Percentiles rank a stretch among this genome's conserved stretches.
Conservation (phyloP, 1,284 basidiomycete species). For the Anthracocystis panici-leucophaei region DNA sequence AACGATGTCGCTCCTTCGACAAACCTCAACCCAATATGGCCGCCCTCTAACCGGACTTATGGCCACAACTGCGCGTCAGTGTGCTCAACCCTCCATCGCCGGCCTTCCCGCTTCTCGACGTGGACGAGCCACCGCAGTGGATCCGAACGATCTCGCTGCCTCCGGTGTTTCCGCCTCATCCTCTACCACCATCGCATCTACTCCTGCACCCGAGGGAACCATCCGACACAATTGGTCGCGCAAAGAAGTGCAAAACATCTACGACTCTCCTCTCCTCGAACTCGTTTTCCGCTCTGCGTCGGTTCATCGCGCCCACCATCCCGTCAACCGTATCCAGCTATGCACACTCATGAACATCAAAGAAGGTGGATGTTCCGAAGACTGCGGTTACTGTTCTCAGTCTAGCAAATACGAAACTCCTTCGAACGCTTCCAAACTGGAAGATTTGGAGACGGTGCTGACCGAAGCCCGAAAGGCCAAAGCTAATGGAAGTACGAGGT, state of each 20-base stretch:
- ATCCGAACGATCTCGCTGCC: slow-evolving; percentile 39
- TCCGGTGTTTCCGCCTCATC: slow-evolving; percentile 20
- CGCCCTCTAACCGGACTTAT: slow-evolving; percentile 29
- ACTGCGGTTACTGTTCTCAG: slow-evolving; percentile 99
- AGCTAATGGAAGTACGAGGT: slow-evolving; percentile 93
- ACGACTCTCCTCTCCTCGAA: slow-evolving; percentile 65
- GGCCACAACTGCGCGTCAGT: slow-evolving; percentile 26
- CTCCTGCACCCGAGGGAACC: slow-evolving; percentile 25
- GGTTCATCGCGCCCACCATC: slow-evolving; percentile 87
- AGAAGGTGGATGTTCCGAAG: slow-evolving; percentile 88
- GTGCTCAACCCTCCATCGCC: slow-evolving; percentile 23
- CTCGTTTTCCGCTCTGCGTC: slow-evolving; percentile 71
- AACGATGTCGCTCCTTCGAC: slow-evolving; percentile 46
- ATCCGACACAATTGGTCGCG: slow-evolving; percentile 63
- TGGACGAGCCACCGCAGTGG: slow-evolving; percentile 51
- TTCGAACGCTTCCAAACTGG: slow-evolving; percentile 86
- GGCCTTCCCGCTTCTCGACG: slow-evolving; percentile 31
- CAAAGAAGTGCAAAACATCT: slow-evolving; percentile 62
- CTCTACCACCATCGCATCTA: slow-evolving; percentile 1
- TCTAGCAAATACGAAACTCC: slow-evolving; percentile 90
- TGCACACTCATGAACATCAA: slow-evolving; percentile 99
- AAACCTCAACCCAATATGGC: slow-evolving; percentile 32
- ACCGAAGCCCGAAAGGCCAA: slow-evolving; percentile 83
- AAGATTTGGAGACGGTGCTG: slow-evolving; percentile 92
- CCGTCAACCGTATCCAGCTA: slow-evolving; percentile 89